Base-by-base conservation (phyloP, 2,329 filamentous ascomycete species). In the Talaromyces sp. region DNA sequence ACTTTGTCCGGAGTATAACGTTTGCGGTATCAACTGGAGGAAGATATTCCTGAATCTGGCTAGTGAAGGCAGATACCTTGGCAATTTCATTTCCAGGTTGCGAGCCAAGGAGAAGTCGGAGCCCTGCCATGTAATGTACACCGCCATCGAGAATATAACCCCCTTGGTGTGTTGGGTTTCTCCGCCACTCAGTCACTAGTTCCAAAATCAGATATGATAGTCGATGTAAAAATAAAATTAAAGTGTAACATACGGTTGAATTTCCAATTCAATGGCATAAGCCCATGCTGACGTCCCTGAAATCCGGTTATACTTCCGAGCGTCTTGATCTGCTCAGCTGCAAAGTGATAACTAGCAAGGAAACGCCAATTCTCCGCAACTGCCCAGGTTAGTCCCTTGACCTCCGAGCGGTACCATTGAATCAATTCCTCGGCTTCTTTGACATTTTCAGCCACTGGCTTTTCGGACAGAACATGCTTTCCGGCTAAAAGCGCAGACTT, bases 351-450 rank as follows among this genome's bases (percentile, higher is more conserved):
- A 32, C 78, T 79, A 27, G 72, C 74, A 58, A 82, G 69, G 68
- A 80, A 86, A 54, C 84, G 79, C 70, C 79, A 83, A 69, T 86
- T 86, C 71, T 86, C 84, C 2, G 82, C 84, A 2, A 86, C 77
- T 19, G 71, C 74, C 75, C 80, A 82, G 29, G 74, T 75, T 4
- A 73, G 66, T 56, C 74, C 75, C 56, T 64, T 70, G 7, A 69
- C 67, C 58, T 76, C 73, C 19, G 79, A 75, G 10, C 75, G 65
- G 65, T 84, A 84, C 79, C 81, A 84, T 17, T 76, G 60, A 31
- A 86, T 64, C 43, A 86, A 74, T 19, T 80, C 77, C 4, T 71
- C 70, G 0, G 82, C 84, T 0, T 81, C 80, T 1, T 75, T 70
- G 5, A 85, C 67, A 66, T 85, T 82, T 66, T 83, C 80, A 3